Base-by-base conservation (phyloP, 805 yeast genomes). In the Starmerella stigmatis region DNA sequence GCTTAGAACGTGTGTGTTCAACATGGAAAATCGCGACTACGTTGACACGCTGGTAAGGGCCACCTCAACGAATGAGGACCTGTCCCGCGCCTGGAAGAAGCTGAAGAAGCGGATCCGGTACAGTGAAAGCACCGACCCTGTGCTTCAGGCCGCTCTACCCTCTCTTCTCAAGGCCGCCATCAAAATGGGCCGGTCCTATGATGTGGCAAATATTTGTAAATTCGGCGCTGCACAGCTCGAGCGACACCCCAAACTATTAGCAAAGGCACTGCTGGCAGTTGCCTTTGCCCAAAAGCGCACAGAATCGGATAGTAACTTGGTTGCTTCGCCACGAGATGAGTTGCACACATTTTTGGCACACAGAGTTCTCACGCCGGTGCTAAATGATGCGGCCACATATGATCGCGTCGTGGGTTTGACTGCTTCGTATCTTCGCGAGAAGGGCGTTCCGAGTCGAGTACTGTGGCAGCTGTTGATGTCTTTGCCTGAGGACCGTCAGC, bases 391-490 rank as follows among this genome's bases (percentile, higher is more conserved):
- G 11, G 27, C 4, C 3, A 38, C 32, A 10, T 27, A 23, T 23
- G 43, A 42, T 16, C 19, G 31, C 6, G 45, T 46, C 3, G 17
- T 51, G 4, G 47, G 44, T 17, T 8, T 10, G 11, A 50, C 54
- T 10, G 50, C 47, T 4, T 1, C 33, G 16, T 21, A 28, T 23
- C 33, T 51, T 16, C 20, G 1, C 5, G 17, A 32, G 10, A 22
- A 5, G 16, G 20, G 35, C 10, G 46, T 27, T 10, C 48, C 52
- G 1, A 54, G 62, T 2, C 50, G 55, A 4, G 50, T 57, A 10
- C 50, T 61, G 5, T 61, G 64, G 64, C 46, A 49, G 15, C 38
- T 60, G 12, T 17, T 60, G 7, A 36, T 57, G 15, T 48, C 54
- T 13, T 15, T 50, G 20, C 51, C 51, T 5, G 5, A 15, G 2